Evolutionary conservation across 2,329 filamentous ascomycete genomes (phyloP), one percentile per base, ranked within the genome.

Genomic region (Verticillium zaregamsianum): DNA sequence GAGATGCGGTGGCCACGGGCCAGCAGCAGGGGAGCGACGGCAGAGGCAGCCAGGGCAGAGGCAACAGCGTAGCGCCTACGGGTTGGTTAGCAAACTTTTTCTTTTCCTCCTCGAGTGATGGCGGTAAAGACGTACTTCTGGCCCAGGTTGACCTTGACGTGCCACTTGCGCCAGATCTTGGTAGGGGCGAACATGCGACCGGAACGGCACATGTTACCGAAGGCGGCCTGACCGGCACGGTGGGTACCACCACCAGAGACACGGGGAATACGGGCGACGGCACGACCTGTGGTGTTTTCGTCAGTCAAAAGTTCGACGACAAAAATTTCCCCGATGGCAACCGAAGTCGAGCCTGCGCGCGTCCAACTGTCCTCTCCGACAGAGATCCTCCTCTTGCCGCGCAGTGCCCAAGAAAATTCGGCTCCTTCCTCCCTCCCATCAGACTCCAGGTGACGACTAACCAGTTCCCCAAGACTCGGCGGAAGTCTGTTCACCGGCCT

Each of bases 81-180:
- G 60, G 57, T 63, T 45, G 31, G 60, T 59, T 33, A 57, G 61
- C 20, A 35, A 35, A 58, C 59, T 37, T 33, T 28, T 59, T 15
- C 32, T 33, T 25, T 14, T 49, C 4, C 1, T 31, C 32, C 25
- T 7, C 7, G 25, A n/a, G 25, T n/a, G 12, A 39, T 55, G 57
- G 59, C 12, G 28, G 7, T 55, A 28, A 56, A 61, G 33, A 80
- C 87, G 81, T 79, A 93, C 92, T 95, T 97, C 89, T 99, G 95
- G 82, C 91, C 91, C 82, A 96, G 88, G 88, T 96, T 97, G 89
- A 99, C 88, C 93, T 98, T 98, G 87, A 97, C 88, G 88, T 99
- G 95, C 96, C 95, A 99, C 87, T 97, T 97, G 81, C 95, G 89
- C 96, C 95, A 99, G 85, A 97, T 91, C 90, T 99, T 99, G 84